Evolutionary conservation across 2,329 filamentous ascomycete genomes (phyloP), one percentile per base, ranked within the genome.

Genomic region (Fusarium robinianum): DNA sequence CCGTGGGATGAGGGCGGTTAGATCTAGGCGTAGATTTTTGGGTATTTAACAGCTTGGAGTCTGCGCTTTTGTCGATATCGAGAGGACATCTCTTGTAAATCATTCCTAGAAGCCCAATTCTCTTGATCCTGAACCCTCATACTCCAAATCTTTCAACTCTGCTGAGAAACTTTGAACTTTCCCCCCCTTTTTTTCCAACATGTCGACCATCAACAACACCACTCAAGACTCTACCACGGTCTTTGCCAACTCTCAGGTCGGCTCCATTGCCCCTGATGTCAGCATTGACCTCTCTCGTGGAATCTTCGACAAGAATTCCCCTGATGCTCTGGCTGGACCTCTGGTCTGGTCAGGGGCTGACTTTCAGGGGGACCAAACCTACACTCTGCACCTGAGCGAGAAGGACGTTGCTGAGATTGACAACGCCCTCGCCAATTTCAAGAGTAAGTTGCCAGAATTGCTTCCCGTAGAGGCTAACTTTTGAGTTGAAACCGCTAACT

Each of bases 351-450:
- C 54, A 31, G 59, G 58, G 25, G 32, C 34, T 21, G 53, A 61
- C 22, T 55, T 53, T 33, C 44, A 47, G 19, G 40, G 51, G 14
- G 24, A 37, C 17, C 41, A 46, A 7, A 24, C 30, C 36, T 55
- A 46, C 29, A 47, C 43, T 40, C 39, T 63, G 10, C 21, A 37
- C 15, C 44, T 64, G n/a, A 34, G 41, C 19, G 29, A 48, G 17
- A 17, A 41, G 1, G 56, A 62, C 19, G 22, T 58, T 15, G 22
- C 27, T 1, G 53, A 62, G 22, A 33, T 62, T 31, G 48, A 66
- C 18, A 41, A 49, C 6, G 59, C 57, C 22, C 54, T 69, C 2
- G 41, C 42, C 8, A 38, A 29, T 8, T 67, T 67, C 47, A 63
- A 67, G 24, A 41, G 62, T 58, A 26, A 57, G 58, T 19, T 34